Conservation (phyloP, 805 yeast species). For the Starmerella davenportii region DNA sequence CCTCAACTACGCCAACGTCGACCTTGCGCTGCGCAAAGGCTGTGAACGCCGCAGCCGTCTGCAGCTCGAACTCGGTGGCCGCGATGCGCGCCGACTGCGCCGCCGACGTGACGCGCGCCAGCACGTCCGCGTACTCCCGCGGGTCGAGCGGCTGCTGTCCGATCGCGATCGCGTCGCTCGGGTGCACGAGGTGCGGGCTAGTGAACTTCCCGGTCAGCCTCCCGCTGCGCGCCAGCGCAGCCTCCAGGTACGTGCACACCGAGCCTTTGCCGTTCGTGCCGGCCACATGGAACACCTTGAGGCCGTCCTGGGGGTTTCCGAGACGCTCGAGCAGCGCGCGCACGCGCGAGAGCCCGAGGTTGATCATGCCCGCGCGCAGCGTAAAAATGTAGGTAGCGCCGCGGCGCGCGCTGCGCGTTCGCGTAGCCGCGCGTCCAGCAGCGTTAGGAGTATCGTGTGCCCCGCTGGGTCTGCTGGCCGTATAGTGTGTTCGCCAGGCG, state of each 20-base stretch:
- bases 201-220: conserved; percentile 61
- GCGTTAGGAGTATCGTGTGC: too few species aligned
- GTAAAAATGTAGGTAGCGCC: too few species aligned
- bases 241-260: conserved; percentile 61
- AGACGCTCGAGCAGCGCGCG: conserved; percentile 29
- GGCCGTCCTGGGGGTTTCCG: conserved; percentile 50
- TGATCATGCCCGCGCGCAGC: conserved; percentile 26
- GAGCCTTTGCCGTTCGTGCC: conserved; percentile 98
- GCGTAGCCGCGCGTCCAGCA: too few species aligned
- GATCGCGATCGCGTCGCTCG: conserved; percentile 60
- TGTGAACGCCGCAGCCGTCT: conserved; percentile 72
- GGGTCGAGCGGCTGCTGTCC: conserved; percentile 38
- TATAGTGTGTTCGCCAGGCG: too few species aligned
- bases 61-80: conserved; percentile 75
- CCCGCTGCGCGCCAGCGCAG: conserved; percentile 35
- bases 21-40: conserved; percentile 45
- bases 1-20: conserved; percentile 73
- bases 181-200: conserved; percentile 63
- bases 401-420: too few species aligned
- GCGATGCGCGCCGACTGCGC: conserved; percentile 30
- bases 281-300: conserved; percentile 70
- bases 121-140: conserved; percentile 30
- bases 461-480: too few species aligned
- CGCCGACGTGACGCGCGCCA: conserved; percentile 26
- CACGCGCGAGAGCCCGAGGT: conserved; percentile 41